These are phyloP conservation scores for Solanum peruvianum DNA, from an alignment of 257 asterid species.

Conservation along the genomic window DNA sequence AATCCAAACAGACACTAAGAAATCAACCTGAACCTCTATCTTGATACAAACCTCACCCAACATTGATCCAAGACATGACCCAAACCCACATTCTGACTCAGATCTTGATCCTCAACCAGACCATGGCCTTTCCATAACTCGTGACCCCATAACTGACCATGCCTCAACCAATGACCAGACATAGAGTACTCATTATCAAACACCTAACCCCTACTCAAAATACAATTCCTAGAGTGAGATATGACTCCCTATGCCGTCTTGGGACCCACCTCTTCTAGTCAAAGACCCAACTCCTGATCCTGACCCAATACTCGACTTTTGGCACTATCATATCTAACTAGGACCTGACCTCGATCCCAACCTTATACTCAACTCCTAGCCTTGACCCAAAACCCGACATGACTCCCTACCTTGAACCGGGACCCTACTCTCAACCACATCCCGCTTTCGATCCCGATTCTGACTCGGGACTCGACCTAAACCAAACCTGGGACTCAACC, in stretches of 20 bases:
- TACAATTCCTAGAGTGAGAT: neutral
- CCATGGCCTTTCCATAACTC: neutral
- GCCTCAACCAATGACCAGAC: neutral
- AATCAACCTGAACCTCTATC: too few relatives aligned
- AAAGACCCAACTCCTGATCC: neutral
- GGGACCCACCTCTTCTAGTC: neutral
- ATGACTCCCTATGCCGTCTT: neutral
- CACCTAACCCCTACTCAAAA: too few relatives aligned
- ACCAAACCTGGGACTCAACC: neutral
- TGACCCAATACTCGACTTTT: too few relatives aligned
- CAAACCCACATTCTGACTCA: neutral
- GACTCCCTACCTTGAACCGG: neutral
- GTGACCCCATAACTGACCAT: neutral
- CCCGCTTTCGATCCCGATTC: too few relatives aligned
- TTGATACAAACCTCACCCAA: neutral
- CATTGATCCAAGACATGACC: neutral
- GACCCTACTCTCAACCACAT: neutral
- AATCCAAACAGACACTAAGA: too few relatives aligned
- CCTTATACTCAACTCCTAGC: neutral
- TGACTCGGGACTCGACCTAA: neutral
- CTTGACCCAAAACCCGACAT: neutral
- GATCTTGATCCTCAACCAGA: neutral
- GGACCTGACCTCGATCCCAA: neutral
- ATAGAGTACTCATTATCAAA: too few relatives aligned
- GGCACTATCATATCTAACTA: neutral